These are phyloP conservation scores for Serendipita sp. DNA, from an alignment of 768 basidiomycete species.

Conservation along the genomic window DNA sequence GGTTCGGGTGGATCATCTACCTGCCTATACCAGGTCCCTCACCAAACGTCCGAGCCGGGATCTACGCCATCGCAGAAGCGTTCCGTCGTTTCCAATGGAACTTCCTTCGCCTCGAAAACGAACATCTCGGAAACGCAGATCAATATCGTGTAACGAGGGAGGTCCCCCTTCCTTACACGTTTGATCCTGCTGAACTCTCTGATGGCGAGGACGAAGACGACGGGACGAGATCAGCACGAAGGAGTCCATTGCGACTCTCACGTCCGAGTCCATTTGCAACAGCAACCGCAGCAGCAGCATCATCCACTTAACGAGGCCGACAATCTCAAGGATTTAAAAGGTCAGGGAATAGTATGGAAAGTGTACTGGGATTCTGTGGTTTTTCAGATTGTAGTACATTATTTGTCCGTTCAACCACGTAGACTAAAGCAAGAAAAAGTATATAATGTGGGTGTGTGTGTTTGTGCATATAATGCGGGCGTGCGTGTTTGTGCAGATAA, in stretches of 20 bases:
- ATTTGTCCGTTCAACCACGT: too few relatives aligned
- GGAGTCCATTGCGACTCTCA: not conserved
- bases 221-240: conserved; percentile 13
- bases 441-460: too few relatives aligned
- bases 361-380: too few relatives aligned
- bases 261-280: too few relatives aligned
- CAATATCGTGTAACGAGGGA: conserved; percentile 81
- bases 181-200: conserved; percentile 29
- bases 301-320: too few relatives aligned
- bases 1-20: conserved; percentile 75
- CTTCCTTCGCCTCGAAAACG: conserved; percentile 76
- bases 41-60: conserved; percentile 42
- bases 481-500: too few relatives aligned
- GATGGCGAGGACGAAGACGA: conserved; percentile 28
- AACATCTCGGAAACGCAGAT: conserved; percentile 85
- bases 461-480: too few relatives aligned
- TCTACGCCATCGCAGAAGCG: conserved; percentile 57
- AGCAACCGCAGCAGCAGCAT: too few relatives aligned
- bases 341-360: too few relatives aligned
- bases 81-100: conserved; percentile 81
- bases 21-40: conserved; percentile 36
- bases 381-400: too few relatives aligned
- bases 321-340: too few relatives aligned
- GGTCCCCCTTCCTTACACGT: conserved; percentile 62
- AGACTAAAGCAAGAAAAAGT: too few relatives aligned